phyloP scores from a whole-genome alignment of 1,139 yeast genomes.

The Magnusiomyces tetraspermus region DNA sequence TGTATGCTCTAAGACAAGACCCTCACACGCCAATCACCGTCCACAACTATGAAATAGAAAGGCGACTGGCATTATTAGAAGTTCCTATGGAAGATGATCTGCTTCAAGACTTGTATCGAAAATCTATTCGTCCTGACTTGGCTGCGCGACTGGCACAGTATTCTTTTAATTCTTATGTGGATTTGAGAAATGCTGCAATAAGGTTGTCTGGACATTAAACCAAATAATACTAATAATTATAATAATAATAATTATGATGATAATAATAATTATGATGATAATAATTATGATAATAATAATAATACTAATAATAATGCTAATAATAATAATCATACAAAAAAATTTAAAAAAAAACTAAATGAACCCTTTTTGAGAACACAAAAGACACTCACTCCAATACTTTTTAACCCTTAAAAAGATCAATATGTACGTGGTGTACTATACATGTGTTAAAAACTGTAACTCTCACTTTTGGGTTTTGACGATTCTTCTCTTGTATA shows the following conservation, averaged over 20 bases:
- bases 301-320: not conserved
- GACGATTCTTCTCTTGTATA: too few relatives aligned
- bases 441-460: too few relatives aligned
- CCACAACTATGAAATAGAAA: slow-evolving; percentile 8
- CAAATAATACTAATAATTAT: not conserved
- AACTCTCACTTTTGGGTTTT: too few relatives aligned
- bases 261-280: not conserved
- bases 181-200: slow-evolving; percentile 5
- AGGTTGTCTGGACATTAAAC: not conserved
- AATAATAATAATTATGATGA: not conserved
- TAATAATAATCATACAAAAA: not conserved
- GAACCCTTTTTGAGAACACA: too few relatives aligned
- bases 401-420: too few relatives aligned
- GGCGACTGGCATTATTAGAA: slow-evolving; percentile 7
- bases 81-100: slow-evolving; percentile 12
- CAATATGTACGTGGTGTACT: too few relatives aligned
- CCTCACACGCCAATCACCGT: not conserved
- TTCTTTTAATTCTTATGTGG: slow-evolving; percentile 4
- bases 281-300: not conserved
- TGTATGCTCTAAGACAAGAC: slow-evolving; percentile 8
- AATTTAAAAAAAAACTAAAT: too few relatives aligned
- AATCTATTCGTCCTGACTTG: slow-evolving; percentile 5
- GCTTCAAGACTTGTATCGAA: slow-evolving; percentile 9
- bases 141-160: not conserved
- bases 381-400: not conserved